phyloP scores from a whole-genome alignment of 345 rosid genomes.

The Atalantia buxifolia region DNA sequence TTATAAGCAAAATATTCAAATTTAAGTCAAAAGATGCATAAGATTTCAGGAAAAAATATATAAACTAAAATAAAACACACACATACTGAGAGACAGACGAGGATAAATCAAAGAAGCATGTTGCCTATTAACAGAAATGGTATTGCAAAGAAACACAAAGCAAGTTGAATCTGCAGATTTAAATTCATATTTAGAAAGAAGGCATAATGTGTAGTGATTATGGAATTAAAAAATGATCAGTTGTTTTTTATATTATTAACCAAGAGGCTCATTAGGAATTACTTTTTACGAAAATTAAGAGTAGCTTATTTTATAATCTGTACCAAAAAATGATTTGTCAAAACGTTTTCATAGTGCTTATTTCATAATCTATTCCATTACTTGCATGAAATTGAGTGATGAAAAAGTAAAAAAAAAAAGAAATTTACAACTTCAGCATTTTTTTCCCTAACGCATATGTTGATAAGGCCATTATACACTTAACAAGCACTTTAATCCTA shows the following conservation, averaged over 20 bases:
- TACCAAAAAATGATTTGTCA: too few relatives aligned
- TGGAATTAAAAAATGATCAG: neutral
- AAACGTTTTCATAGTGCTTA: too few relatives aligned
- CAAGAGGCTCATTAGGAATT: neutral
- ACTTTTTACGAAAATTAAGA: neutral
- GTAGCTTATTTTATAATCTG: neutral
- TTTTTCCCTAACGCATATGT: too few relatives aligned
- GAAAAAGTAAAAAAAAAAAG: too few relatives aligned
- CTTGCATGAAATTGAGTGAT: neutral
- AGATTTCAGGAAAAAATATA: neutral
- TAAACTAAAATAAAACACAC: neutral
- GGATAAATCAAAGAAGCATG: neutral
- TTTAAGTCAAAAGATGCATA: neutral
- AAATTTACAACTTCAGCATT: neutral
- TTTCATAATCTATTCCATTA: too few relatives aligned
- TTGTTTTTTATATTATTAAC: too few relatives aligned
- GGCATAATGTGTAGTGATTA: neutral
- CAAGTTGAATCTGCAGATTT: neutral
- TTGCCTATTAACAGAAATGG: neutral
- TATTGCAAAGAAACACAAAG: neutral
- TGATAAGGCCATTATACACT: neutral
- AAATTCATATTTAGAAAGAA: neutral
- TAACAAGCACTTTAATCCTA: neutral
- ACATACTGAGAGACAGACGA: neutral
- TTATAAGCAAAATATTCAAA: slow-evolving; percentile 22